phyloP scores from a whole-genome alignment of 352 stramenopile genomes.

The Globisporangium camurandrum region DNA sequence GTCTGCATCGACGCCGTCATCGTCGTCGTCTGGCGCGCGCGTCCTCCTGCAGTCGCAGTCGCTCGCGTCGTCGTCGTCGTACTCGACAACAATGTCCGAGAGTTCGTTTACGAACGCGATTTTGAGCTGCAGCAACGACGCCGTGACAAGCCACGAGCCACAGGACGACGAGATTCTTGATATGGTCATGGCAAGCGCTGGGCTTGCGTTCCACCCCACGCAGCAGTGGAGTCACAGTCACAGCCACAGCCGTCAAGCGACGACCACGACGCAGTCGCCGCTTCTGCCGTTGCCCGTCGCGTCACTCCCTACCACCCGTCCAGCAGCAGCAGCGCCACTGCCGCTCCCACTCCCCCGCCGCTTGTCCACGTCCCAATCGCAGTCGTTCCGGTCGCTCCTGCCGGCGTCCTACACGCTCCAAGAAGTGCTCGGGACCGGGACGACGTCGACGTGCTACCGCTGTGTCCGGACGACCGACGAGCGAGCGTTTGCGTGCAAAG shows the following conservation, averaged over 20 bases:
- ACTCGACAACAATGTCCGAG: slow-evolving; percentile 30
- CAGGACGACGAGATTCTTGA: slow-evolving; percentile 20
- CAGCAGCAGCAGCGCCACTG: slow-evolving; percentile 3
- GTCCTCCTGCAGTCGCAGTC: too few species aligned
- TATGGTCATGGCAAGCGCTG: slow-evolving; percentile 23
- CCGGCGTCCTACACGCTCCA: slow-evolving; percentile 43
- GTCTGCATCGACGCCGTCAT: not conserved
- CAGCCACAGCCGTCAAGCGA: not conserved
- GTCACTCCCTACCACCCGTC: not conserved
- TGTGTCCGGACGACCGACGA: slow-evolving; percentile 38
- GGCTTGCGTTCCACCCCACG: slow-evolving; percentile 6
- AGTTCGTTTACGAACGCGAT: slow-evolving; percentile 27
- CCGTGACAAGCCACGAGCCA: slow-evolving; percentile 2
- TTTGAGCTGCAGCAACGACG: slow-evolving; percentile 2
- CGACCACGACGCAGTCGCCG: not conserved
- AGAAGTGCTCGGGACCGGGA: slow-evolving; percentile 54
- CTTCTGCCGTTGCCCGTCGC: too few species aligned
- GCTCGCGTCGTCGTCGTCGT: slow-evolving; percentile 11
- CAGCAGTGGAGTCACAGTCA: slow-evolving; percentile 13
- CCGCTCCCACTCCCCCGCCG: slow-evolving; percentile 8
- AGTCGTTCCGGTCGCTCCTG: slow-evolving; percentile 30
- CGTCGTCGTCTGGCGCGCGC: too few species aligned
- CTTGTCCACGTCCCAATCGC: slow-evolving; percentile 8
- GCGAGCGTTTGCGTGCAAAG: slow-evolving; percentile 59
- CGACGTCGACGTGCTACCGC: slow-evolving; percentile 66